Percentiles rank a stretch among this genome's conserved stretches.
Evolutionary conservation across 164 flowering plant species (phyloP).

Genomic region (Annona squamosa): DNA sequence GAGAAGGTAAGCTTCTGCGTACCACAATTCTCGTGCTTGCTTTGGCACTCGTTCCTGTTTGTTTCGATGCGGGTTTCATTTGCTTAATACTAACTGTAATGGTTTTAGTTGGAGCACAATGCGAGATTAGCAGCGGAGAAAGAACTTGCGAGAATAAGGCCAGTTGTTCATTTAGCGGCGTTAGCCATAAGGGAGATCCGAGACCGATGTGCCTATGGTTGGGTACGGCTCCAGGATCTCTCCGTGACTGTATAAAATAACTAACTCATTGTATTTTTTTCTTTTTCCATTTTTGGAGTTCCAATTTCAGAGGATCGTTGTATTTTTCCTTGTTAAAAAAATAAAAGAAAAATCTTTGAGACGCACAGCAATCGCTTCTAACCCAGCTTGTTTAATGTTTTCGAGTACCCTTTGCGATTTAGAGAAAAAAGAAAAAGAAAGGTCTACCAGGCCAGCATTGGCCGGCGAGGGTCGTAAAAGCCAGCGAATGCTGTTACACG

Average conservation of each 20-base stretch:
- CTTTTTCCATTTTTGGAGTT: background rate
- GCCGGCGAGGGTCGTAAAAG: too few species aligned
- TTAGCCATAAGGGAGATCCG: constrained; percentile 46
- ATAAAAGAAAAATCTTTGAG: background rate
- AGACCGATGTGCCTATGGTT: constrained; percentile 84
- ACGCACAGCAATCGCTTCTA: background rate
- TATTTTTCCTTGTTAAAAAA: background rate
- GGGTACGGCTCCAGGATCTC: constrained; percentile 71
- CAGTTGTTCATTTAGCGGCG: constrained; percentile 49
- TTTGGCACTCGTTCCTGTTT: background rate
- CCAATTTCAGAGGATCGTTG: background rate
- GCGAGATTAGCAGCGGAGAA: constrained; percentile 46
- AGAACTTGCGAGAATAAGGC: constrained; percentile 51
- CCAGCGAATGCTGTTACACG: too few species aligned
- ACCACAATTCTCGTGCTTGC: background rate
- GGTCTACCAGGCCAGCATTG: too few species aligned
- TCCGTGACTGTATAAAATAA: constrained; percentile 34
- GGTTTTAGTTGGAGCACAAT: constrained; percentile 50
- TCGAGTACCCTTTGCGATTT: background rate
- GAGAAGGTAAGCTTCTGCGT: constrained; percentile 50
- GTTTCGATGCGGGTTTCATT: background rate
- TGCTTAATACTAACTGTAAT: background rate
- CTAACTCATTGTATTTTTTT: background rate
- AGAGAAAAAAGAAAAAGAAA: background rate
- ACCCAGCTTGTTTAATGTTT: background rate